A percentile compares a stretch with the other conserved stretches of the same genome.
Evolutionary conservation across 768 basidiomycete genomes (phyloP).

Genomic region (Tulasnella sp.): DNA sequence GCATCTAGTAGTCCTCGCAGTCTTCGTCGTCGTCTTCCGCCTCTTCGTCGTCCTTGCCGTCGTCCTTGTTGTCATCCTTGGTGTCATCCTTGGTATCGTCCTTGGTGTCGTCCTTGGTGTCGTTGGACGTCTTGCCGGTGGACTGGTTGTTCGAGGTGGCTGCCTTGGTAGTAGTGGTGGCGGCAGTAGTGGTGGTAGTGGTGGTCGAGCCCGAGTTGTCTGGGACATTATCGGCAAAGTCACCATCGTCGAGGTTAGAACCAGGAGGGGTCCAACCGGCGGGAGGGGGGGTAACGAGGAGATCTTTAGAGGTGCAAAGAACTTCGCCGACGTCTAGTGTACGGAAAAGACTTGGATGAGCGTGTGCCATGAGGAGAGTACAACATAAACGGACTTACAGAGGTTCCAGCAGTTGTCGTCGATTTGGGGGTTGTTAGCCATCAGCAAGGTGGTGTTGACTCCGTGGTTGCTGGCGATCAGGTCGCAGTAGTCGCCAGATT

Average conservation of each 20-base stretch:
- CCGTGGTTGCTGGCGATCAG: constrained; percentile 42
- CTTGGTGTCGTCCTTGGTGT: background rate
- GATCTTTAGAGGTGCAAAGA: background rate
- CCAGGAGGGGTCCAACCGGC: background rate
- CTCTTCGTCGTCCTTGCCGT: background rate
- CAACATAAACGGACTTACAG: background rate
- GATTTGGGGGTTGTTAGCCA: constrained; percentile 67
- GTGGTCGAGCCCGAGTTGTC: background rate
- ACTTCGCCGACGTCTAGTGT: constrained; percentile 6
- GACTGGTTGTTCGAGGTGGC: background rate
- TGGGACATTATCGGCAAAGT: background rate
- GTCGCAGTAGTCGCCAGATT: constrained; percentile 56
- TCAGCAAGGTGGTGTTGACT: constrained; percentile 55
- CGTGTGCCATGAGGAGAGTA: background rate
- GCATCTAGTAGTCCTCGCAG: background rate
- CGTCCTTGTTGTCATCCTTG: background rate
- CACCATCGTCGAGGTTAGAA: background rate
- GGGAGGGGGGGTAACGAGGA: background rate
- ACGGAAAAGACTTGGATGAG: background rate
- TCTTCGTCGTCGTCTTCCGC: background rate
- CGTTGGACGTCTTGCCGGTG: background rate
- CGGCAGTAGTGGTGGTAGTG: background rate
- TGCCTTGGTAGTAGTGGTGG: background rate
- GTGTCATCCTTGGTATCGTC: background rate
- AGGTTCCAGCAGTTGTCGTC: constrained; percentile 20